Percentiles rank a stretch among this genome's conserved stretches.
phyloP scores from a whole-genome alignment of 805 yeast genomes.

The Ogataea sp. region DNA sequence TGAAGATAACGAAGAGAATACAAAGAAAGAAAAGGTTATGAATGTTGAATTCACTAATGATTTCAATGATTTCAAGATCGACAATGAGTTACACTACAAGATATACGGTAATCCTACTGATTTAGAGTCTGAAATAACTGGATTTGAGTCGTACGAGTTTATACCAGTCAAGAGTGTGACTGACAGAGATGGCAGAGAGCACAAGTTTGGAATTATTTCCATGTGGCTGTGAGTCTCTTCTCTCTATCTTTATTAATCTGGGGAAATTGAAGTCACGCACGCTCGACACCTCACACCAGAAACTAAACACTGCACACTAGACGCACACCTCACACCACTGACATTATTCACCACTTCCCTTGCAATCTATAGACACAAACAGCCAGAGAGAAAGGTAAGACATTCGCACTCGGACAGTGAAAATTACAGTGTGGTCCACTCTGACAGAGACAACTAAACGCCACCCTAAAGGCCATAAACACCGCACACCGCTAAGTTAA shows the following conservation, averaged over 20 bases:
- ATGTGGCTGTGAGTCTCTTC: neutral
- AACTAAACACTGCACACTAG: neutral
- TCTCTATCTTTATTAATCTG: too few relatives aligned
- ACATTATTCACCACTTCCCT: too few relatives aligned
- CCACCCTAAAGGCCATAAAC: neutral
- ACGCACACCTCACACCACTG: neutral
- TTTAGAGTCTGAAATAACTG: neutral
- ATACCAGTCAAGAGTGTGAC: slow-evolving; percentile 13
- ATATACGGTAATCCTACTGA: slow-evolving; percentile 12
- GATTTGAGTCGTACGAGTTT: slow-evolving; percentile 14
- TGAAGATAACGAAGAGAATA: slow-evolving; percentile 19
- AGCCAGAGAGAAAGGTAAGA: too few relatives aligned
- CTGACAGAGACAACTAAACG: too few relatives aligned
- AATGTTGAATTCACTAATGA: slow-evolving; percentile 36
- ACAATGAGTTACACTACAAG: slow-evolving; percentile 10
- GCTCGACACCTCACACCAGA: neutral
- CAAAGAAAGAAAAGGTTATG: slow-evolving; percentile 28
- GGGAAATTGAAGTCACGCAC: too few relatives aligned
- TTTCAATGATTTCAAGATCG: slow-evolving; percentile 29
- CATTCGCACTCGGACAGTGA: too few relatives aligned
- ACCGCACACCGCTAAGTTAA: neutral
- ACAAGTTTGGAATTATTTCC: slow-evolving; percentile 9
- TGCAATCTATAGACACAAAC: too few relatives aligned
- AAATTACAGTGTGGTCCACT: too few relatives aligned
- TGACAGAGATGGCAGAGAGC: slow-evolving; percentile 2